These are phyloP conservation scores for Carex cristatella DNA, from an alignment of 176 grass and related monocot genomes.

Conservation along the genomic window DNA sequence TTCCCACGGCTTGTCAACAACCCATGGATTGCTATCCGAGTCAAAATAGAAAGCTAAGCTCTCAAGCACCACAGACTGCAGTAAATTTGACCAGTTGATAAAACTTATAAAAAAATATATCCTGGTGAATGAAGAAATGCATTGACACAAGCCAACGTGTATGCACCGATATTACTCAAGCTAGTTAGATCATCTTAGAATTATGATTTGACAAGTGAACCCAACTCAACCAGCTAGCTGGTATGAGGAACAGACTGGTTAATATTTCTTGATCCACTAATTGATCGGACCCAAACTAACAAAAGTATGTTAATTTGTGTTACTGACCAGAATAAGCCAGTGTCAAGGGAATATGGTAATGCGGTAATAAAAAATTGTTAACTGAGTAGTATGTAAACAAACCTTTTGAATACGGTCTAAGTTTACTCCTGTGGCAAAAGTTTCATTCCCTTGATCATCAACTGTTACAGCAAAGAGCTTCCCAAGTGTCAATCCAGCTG, in stretches of 20 bases:
- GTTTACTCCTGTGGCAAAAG: slow-evolving; percentile 85
- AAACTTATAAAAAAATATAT: not conserved
- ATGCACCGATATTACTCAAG: not conserved
- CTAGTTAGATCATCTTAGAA: not conserved
- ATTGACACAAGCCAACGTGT: not conserved
- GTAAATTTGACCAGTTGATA: slow-evolving; percentile 12
- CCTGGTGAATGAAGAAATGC: not conserved
- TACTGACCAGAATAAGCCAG: not conserved
- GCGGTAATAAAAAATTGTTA: not conserved
- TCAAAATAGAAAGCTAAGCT: slow-evolving; percentile 95
- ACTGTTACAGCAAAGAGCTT: slow-evolving; percentile 88
- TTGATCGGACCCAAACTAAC: not conserved
- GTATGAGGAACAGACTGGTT: not conserved
- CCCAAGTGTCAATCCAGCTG: slow-evolving; percentile 72
- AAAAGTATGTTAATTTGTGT: not conserved
- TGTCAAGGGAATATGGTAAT: not conserved
- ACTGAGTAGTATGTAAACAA: not conserved
- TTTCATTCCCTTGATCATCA: slow-evolving; percentile 82
- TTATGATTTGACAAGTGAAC: not conserved
- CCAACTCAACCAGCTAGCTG: not conserved
- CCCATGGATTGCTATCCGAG: slow-evolving; percentile 84
- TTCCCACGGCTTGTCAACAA: slow-evolving; percentile 71
- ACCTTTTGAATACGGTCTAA: slow-evolving; percentile 86
- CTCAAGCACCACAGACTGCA: slow-evolving; percentile 90
- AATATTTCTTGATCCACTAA: not conserved